Evolutionary conservation across 345 rosid species (phyloP), one percentile per base, ranked within the genome.

Genomic region (Dipteronia sinensis): DNA sequence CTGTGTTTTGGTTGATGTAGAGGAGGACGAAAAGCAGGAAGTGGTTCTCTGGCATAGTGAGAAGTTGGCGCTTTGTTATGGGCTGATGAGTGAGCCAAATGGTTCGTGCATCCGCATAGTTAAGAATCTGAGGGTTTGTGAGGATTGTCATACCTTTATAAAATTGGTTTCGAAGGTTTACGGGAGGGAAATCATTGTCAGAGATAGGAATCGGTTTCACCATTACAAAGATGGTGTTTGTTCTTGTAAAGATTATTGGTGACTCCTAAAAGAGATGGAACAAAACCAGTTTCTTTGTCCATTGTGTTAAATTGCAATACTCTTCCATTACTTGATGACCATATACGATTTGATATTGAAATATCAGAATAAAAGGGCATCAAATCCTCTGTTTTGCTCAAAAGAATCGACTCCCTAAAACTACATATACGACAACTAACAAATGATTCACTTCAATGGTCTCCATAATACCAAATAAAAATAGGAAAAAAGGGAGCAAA

Each of bases 121-220:
- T 46, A 80, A 83, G 84, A 79, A 89, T 85, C 83, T 86, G 38
- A 73, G 88, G 74, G 80, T 89, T 7, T 88, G 89, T 76, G 84
- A 83, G 20, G 89, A 84, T 81, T 87, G 90, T 73, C 75, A 85
- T 81, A 58, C 71, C 44, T 83, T 87, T 67, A 73, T 82, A 44
- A 84, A 84, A 76, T 17, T 84, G 77, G 83, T 74, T 31, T 82
- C 87, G 2, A 82, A 80, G 76, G 82, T 78, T 62, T 80, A 80
- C 65, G 69, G 31, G 20, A 74, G 38, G 74, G 81, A 81, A 73
- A 78, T 82, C 65, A 12, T 82, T 51, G 77, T 82, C 19, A 82
- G 86, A 77, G 86, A 84, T 75, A 74, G 87, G 82, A 87, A 68
- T 59, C 71, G 85, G 62, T 87, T 84, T 80, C 83, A 81, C 75